phyloP scores from a whole-genome alignment of 495 filamentous ascomycete genomes.

The Symbiotaphrina buchneri region DNA sequence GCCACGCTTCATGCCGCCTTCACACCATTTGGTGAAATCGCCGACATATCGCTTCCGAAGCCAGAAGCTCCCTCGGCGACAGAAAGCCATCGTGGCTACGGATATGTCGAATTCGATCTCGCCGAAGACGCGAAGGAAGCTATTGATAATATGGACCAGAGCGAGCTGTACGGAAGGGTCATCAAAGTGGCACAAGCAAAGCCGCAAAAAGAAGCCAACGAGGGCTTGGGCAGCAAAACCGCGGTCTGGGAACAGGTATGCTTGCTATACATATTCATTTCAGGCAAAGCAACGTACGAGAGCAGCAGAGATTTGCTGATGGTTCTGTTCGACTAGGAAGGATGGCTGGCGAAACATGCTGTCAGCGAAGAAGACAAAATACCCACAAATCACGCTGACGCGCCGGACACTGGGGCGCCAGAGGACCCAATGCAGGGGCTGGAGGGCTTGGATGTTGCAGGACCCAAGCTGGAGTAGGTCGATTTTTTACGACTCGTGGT shows the following conservation, averaged over 20 bases:
- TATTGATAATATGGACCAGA: constrained; percentile 98
- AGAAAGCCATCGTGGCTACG: constrained; percentile 77
- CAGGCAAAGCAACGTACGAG: no score
- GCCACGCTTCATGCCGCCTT: constrained; percentile 72
- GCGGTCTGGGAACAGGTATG: constrained; percentile 95
- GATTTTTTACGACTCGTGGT: no score
- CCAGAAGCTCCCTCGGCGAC: constrained; percentile 43
- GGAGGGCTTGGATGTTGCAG: constrained; percentile 81
- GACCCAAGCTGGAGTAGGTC: constrained; percentile 58
- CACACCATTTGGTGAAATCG: constrained; percentile 86
- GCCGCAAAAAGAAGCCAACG: constrained; percentile 69
- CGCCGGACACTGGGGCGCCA: constrained; percentile 23
- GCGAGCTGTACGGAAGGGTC: constrained; percentile 80
- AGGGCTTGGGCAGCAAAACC: constrained; percentile 79
- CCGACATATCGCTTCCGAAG: constrained; percentile 71
- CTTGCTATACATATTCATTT: constrained; percentile 4
- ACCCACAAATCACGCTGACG: constrained; percentile 33
- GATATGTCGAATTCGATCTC: constrained; percentile 87
- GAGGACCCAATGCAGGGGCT: constrained; percentile 92
- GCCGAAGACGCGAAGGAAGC: constrained; percentile 76
- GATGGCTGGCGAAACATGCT: constrained; percentile 76
- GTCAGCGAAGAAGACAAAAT: constrained; percentile 68
- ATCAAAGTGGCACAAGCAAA: constrained; percentile 86
- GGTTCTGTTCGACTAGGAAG: constrained; percentile 37
- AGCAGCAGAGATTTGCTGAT: constrained; percentile 4